Percentiles rank a stretch among this genome's conserved stretches.
Conservation (phyloP, 306 rosid genomes). For the Quercus gilva region DNA sequence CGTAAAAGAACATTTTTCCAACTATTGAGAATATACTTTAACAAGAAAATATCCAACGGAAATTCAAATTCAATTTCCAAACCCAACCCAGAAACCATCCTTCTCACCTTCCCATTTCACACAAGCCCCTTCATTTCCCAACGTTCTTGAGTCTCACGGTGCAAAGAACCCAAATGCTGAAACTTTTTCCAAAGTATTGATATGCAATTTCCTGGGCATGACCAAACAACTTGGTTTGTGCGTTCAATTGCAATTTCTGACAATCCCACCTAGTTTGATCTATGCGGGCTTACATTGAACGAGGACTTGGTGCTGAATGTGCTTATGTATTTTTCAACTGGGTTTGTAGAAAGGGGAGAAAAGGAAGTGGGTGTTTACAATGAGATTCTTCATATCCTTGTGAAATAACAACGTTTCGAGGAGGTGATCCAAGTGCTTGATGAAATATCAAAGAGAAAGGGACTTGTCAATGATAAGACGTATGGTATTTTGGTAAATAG, state of each 20-base stretch:
- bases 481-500: conserved; percentile 51
- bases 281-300: conserved; percentile 30
- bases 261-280: conserved; percentile 19
- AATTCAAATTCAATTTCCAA: conserved; percentile 19
- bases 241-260: conserved; percentile 28
- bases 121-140: neutral
- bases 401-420: conserved; percentile 49
- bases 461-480: conserved; percentile 39
- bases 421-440: conserved; percentile 61
- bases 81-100: neutral
- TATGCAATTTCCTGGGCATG: neutral
- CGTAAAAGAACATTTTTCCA: conserved; percentile 19
- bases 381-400: conserved; percentile 60
- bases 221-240: conserved; percentile 11
- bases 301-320: conserved; percentile 57
- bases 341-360: conserved; percentile 36
- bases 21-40: too few species aligned
- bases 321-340: conserved; percentile 67
- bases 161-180: conserved; percentile 9
- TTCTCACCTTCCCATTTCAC: conserved; percentile 7
- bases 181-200: neutral
- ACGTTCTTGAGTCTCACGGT: conserved; percentile 3
- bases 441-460: conserved; percentile 58
- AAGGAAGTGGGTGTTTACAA: conserved; percentile 32
- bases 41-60: conserved; percentile 14